Conservation (phyloP, 768 basidiomycete species). For the Lactifluus hygrophoroides region DNA sequence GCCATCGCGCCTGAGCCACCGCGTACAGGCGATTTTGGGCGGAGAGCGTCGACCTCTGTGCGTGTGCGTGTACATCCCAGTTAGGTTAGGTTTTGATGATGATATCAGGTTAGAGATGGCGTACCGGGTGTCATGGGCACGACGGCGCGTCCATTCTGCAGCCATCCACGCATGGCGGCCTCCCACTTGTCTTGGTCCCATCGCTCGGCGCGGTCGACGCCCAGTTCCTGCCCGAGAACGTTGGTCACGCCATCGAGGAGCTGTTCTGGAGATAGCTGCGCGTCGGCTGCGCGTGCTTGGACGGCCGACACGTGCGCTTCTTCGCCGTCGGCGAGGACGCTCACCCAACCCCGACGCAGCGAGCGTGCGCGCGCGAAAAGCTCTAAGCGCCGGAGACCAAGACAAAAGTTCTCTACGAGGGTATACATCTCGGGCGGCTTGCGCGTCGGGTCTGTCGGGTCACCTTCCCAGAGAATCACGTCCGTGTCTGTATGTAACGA, state of each 20-base stretch:
- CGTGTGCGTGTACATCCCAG: neutral
- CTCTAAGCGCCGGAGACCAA: constrained; percentile 86
- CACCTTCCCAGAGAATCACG: constrained; percentile 95
- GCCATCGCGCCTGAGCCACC: constrained; percentile 22
- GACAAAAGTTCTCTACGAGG: constrained; percentile 95
- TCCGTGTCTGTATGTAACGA: constrained; percentile 92
- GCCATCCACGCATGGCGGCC: constrained; percentile 44
- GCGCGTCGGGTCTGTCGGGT: constrained; percentile 67
- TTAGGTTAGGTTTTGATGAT: too few species aligned
- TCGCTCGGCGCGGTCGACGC: constrained; percentile 29
- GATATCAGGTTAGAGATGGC: too few species aligned
- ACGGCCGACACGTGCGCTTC: constrained; percentile 40
- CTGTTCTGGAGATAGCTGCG: constrained; percentile 22
- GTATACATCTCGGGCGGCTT: constrained; percentile 96
- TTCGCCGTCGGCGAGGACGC: constrained; percentile 62
- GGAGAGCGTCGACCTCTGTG: constrained; percentile 68
- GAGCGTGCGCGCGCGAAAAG: constrained; percentile 68
- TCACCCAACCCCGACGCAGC: constrained; percentile 86
- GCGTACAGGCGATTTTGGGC: constrained; percentile 78
- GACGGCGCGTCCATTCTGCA: constrained; percentile 36
- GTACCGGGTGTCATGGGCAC: constrained; percentile 54
- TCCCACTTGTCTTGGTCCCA: constrained; percentile 67
- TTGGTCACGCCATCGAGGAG: constrained; percentile 29
- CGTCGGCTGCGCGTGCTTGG: constrained; percentile 20
- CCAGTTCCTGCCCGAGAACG: constrained; percentile 22